phyloP scores from a whole-genome alignment of 352 stramenopile genomes.

The Phytophthora tubulina region DNA sequence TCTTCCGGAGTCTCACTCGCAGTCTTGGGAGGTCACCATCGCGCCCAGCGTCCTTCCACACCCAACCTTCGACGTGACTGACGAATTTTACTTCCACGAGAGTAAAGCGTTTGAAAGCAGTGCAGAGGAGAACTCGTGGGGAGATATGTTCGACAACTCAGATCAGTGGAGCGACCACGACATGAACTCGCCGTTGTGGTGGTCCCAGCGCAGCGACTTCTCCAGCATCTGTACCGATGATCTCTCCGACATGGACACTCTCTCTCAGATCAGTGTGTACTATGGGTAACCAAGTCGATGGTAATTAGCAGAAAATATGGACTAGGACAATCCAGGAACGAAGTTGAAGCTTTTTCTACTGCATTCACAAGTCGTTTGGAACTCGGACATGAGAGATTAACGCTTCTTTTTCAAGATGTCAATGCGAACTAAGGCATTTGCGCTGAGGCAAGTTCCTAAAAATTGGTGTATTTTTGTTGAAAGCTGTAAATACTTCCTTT shows the following conservation, averaged over 20 bases:
- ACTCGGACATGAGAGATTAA: too few relatives aligned
- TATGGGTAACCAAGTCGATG: slow-evolving; percentile 23
- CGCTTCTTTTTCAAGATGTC: too few relatives aligned
- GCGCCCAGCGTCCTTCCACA: slow-evolving; percentile 43
- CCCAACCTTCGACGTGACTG: slow-evolving; percentile 22
- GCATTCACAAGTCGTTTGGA: too few relatives aligned
- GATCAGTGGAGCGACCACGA: slow-evolving; percentile 35
- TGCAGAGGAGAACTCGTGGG: slow-evolving; percentile 6
- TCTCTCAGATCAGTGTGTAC: slow-evolving; percentile 61
- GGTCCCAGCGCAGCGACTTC: slow-evolving; percentile 49
- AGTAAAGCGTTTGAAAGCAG: not conserved
- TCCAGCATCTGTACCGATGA: slow-evolving; percentile 69
- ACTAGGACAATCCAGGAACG: too few relatives aligned
- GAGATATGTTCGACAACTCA: slow-evolving; percentile 12
- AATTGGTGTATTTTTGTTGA: not conserved
- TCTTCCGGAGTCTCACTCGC: slow-evolving; percentile 31
- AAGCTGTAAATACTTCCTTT: not conserved
- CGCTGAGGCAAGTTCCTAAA: too few relatives aligned
- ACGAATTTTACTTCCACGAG: slow-evolving; percentile 10
- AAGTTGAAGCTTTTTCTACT: too few relatives aligned
- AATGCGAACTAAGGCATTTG: too few relatives aligned
- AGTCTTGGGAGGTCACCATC: slow-evolving; percentile 51
- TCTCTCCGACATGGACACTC: slow-evolving; percentile 56
- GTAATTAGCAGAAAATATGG: not conserved
- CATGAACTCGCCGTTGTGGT: slow-evolving; percentile 44